Evolutionary conservation across 1,284 basidiomycete genomes (phyloP).

Genomic region (Puccinia triticina): DNA sequence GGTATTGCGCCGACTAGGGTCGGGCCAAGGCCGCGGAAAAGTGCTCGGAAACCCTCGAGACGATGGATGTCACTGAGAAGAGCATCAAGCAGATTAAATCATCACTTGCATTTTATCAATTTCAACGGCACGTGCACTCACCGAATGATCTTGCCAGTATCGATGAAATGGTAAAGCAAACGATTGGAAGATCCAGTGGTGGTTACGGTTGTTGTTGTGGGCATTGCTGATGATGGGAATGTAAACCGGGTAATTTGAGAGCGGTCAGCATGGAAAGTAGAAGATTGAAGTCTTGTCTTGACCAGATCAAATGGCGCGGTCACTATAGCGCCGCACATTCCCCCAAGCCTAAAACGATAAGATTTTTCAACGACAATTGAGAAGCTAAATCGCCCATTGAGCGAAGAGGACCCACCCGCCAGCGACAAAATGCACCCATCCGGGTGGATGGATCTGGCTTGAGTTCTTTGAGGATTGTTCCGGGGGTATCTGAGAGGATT

Average conservation of each 20-base stretch:
- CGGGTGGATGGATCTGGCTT: conserved; percentile 26
- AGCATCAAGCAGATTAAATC: not conserved
- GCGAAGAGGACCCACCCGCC: conserved; percentile 60
- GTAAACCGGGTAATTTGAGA: conserved; percentile 69
- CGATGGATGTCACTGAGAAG: conserved; percentile 75
- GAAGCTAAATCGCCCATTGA: conserved; percentile 7
- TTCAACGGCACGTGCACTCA: conserved; percentile 61
- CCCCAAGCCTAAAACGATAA: conserved; percentile 72
- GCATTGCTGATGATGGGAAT: conserved; percentile 17
- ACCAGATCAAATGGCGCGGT: conserved; percentile 98
- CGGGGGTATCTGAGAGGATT: not conserved
- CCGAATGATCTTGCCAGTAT: conserved; percentile 87
- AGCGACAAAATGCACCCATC: conserved; percentile 62
- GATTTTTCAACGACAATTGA: conserved; percentile 27
- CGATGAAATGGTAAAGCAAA: conserved; percentile 87
- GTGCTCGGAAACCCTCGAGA: conserved; percentile 84
- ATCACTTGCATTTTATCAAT: not conserved
- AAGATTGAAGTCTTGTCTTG: conserved; percentile 91
- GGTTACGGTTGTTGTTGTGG: not conserved
- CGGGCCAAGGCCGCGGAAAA: conserved; percentile 93
- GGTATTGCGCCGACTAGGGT: conserved; percentile 93
- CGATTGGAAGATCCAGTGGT: conserved; percentile 60
- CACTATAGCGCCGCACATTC: conserved; percentile 95
- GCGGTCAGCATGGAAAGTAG: conserved; percentile 35
- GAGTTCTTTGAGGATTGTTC: not conserved